phyloP scores from a whole-genome alignment of 139 green algal genomes.

The Chlamydomonas eustigma region DNA sequence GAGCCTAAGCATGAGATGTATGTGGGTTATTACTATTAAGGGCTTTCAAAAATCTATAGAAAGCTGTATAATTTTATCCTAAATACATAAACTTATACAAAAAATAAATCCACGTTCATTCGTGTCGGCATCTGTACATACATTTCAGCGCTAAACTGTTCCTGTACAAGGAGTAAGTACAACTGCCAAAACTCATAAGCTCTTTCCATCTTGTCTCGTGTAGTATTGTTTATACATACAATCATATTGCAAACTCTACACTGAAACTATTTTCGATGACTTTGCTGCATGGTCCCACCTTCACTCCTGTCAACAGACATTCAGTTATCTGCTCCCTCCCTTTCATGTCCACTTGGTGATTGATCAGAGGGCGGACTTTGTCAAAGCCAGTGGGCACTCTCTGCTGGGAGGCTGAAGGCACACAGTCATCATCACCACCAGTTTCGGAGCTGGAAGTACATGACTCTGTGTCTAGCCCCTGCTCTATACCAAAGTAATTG shows the following conservation, averaged over 20 bases:
- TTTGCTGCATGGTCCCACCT: conserved; percentile 24
- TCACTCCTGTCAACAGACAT: conserved; percentile 68
- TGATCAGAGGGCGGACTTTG: conserved; percentile 56
- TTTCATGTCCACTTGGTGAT: conserved; percentile 64
- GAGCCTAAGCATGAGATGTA: conserved; percentile 37
- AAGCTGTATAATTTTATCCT: too few relatives aligned
- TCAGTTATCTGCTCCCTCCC: conserved; percentile 71
- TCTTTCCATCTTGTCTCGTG: background rate
- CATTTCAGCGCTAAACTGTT: too few relatives aligned
- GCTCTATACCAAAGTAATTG: conserved; percentile 52
- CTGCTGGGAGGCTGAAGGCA: background rate
- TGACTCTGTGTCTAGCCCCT: background rate
- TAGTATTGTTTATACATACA: too few relatives aligned
- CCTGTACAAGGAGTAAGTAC: too few relatives aligned
- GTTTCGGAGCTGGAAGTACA: background rate
- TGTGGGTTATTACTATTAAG: too few relatives aligned
- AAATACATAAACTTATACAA: too few relatives aligned
- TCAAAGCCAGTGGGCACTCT: background rate
- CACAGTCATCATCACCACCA: background rate
- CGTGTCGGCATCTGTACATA: too few relatives aligned
- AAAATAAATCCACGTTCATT: too few relatives aligned
- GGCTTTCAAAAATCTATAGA: too few relatives aligned
- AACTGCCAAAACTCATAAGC: too few relatives aligned
- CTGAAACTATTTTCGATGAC: too few relatives aligned
- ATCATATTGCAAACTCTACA: too few relatives aligned